These are phyloP conservation scores for Backusella parvicylindrica DNA, from an alignment of 192 early-diverging fungal genomes.

Conservation along the genomic window DNA sequence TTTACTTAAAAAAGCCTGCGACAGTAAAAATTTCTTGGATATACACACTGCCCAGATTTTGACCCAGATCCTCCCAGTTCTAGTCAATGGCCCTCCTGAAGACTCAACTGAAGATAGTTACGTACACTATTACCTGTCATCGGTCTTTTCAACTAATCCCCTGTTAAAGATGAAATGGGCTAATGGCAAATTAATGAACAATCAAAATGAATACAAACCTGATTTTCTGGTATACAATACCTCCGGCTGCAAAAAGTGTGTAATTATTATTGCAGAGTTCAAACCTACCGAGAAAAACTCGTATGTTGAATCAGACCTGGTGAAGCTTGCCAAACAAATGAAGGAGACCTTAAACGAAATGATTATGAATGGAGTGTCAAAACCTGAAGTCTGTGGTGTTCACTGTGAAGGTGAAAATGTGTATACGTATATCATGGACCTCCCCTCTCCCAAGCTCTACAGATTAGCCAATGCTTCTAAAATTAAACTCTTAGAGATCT, in stretches of 20 bases:
- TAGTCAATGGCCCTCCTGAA: constrained; percentile 3
- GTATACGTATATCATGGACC: constrained; percentile 3
- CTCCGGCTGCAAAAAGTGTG: background rate
- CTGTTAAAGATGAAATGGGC: constrained; percentile 12
- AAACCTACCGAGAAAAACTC: too few relatives aligned
- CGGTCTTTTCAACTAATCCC: background rate
- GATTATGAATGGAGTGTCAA: background rate
- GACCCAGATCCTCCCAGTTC: constrained; percentile 2
- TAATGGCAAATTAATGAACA: background rate
- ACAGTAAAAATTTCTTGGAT: background rate
- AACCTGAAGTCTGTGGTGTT: constrained; percentile 3
- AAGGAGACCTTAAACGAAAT: background rate
- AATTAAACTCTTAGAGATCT: constrained; percentile 1
- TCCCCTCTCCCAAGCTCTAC: constrained; percentile 13
- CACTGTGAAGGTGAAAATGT: constrained; percentile 10
- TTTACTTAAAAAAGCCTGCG: constrained; percentile 4
- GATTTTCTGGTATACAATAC: background rate
- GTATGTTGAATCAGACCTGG: constrained; percentile 11
- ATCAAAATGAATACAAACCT: constrained; percentile 1
- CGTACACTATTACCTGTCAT: background rate
- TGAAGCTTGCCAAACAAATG: constrained; percentile 11
- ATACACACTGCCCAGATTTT: constrained; percentile 10
- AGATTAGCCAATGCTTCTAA: background rate
- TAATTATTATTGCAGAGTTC: background rate
- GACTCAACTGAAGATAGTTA: constrained; percentile 1